Base-by-base conservation (phyloP, 495 filamentous ascomycete species). In the Podospora appendiculata region DNA sequence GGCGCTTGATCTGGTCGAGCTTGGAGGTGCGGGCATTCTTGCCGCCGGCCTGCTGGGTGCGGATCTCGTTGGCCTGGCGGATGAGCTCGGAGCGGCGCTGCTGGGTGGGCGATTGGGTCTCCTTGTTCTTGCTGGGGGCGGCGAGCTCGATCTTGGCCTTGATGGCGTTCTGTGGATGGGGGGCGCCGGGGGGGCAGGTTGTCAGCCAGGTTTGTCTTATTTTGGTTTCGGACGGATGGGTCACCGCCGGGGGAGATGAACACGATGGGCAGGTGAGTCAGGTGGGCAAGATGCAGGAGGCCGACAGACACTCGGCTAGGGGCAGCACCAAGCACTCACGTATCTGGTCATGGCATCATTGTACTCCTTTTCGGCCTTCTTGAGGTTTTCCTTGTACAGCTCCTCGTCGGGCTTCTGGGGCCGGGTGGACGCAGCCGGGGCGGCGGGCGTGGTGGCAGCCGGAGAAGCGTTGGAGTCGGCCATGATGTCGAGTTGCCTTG, bases 61-160 rank as follows among this genome's bases (percentile, higher is more conserved):
- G 82, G 68, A 99, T 94, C 39, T 76, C 73, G 44, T 72, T 70
- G 52, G 87, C 76, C 65, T 94, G 81, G 39, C 78, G 68, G 56
- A 85, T 83, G 44, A 96, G 84, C 61, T 95, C 89, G 65, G 88
- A 80, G 56, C 91, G 86, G 60, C 81, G 83, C 74, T 91, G 88
- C 51, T 76, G 82, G 32, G 75, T 66, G 3, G 89, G 87, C 0
- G 80, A 87, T 64, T 84, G 86, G 66, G 80, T 76, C 67, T 88
- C 89, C 68, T 85, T 84, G 58, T 74, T 75, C 63, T 80, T 82
- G 58, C 61, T 68, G 32, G 86, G 85, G 55, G 84, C 78, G 48
- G 86, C 87, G 44, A 78, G 69, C 44, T 95, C 89, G 58, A 96
- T 76, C 70, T 95, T 95, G 60, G 83, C 79, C 70, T 88, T 90